phyloP scores from a whole-genome alignment of 2,329 filamentous ascomycete genomes.

The Uncinocarpus reesii region DNA sequence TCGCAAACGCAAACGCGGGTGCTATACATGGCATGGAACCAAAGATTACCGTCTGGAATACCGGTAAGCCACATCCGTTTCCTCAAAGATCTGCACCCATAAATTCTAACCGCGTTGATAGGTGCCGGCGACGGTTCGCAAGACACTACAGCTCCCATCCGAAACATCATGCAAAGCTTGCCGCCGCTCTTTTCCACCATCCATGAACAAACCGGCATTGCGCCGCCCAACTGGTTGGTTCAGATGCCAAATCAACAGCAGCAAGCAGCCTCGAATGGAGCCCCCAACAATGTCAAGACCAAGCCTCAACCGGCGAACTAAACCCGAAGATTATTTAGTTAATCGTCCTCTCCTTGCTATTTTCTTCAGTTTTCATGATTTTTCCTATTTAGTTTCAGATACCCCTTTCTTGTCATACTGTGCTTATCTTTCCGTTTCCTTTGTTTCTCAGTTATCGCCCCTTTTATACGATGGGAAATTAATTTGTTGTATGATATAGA shows the following conservation, averaged over 20 bases:
- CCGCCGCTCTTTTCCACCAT: conserved; percentile 77
- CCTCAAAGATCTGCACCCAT: background rate
- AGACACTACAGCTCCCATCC: conserved; percentile 54
- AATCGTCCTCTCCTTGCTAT: no score
- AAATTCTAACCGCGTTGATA: conserved; percentile 7
- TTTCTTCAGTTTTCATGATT: background rate
- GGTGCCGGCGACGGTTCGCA: conserved; percentile 37
- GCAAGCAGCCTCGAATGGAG: background rate
- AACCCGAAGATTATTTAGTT: no score
- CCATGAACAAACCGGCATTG: conserved; percentile 78
- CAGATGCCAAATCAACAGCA: conserved; percentile 38
- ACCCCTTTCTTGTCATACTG: no score
- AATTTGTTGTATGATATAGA: no score
- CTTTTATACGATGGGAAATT: no score
- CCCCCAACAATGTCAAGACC: background rate
- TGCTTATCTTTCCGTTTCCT: background rate
- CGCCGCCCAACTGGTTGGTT: conserved; percentile 62
- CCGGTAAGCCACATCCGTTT: conserved; percentile 38
- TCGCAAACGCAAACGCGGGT: conserved; percentile 66
- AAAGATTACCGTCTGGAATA: conserved; percentile 89
- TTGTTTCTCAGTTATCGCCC: no score
- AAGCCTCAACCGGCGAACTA: background rate
- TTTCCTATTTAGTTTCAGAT: no score
- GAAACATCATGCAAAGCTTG: conserved; percentile 74
- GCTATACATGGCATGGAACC: conserved; percentile 69